These are phyloP conservation scores for Harringtonia lauricola DNA, from an alignment of 2,329 filamentous ascomycete genomes.

Conservation along the genomic window DNA sequence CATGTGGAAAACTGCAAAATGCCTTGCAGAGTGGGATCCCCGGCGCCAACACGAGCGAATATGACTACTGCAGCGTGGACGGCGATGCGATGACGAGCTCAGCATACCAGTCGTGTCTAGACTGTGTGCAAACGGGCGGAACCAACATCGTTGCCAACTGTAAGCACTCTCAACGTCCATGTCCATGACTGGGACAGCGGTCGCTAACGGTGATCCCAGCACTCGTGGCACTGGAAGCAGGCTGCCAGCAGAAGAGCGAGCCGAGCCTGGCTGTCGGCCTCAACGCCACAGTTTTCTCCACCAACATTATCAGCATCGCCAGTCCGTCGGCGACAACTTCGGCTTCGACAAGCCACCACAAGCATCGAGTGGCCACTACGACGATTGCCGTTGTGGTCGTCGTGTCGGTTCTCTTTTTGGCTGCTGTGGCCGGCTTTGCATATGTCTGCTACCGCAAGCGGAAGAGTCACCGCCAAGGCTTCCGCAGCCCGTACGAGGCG, in stretches of 20 bases:
- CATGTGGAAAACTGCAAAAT: conserved; percentile 33
- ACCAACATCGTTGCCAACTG: conserved; percentile 38
- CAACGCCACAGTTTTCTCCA: conserved; percentile 18
- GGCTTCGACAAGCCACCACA: conserved; percentile 6
- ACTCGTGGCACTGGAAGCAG: conserved; percentile 38
- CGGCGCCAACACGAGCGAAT: conserved; percentile 22
- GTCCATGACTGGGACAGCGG: background rate
- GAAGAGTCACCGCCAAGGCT: conserved; percentile 22
- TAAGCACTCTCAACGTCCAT: conserved; percentile 18
- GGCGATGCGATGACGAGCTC: conserved; percentile 22
- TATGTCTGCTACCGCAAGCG: conserved; percentile 36
- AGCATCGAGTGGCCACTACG: conserved; percentile 20
- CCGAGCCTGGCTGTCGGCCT: conserved; percentile 16
- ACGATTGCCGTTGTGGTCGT: conserved; percentile 33
- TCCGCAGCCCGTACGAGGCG: conserved; percentile 8
- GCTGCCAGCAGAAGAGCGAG: conserved; percentile 35
- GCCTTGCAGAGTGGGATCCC: conserved; percentile 29
- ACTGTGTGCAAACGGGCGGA: conserved; percentile 32
- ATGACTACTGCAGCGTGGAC: conserved; percentile 34
- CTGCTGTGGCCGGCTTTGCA: conserved; percentile 25
- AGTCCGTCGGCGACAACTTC: conserved; percentile 17
- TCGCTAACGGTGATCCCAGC: conserved; percentile 21
- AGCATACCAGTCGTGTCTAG: conserved; percentile 28
- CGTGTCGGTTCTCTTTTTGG: conserved; percentile 25
- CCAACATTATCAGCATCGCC: conserved; percentile 19